Conservation (phyloP, 2,329 filamentous ascomycete genomes). For the Colletotrichum musae region DNA sequence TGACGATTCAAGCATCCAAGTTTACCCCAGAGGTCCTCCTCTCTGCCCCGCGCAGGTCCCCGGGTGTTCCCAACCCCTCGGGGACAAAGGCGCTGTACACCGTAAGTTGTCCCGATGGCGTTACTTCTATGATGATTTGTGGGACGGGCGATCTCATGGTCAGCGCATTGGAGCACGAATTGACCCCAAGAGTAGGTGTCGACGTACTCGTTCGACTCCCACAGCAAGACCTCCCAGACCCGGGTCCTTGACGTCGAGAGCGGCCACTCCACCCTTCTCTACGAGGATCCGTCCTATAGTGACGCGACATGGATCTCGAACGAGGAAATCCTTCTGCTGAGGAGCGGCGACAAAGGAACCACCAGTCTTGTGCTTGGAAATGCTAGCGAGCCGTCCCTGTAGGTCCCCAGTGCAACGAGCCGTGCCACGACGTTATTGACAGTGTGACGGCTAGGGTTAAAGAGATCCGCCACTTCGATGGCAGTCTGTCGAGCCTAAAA, state of each 20-base stretch:
- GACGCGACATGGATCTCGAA: conserved; percentile 85
- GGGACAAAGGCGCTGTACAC: conserved; percentile 77
- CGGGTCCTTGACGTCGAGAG: conserved; percentile 78
- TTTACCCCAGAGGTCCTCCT: conserved; percentile 85
- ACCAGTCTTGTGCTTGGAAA: conserved; percentile 62
- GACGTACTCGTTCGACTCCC: conserved; percentile 84
- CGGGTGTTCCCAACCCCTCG: conserved; percentile 77
- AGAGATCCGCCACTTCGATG: conserved; percentile 65
- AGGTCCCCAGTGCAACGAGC: conserved; percentile 42
- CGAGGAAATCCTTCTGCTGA: conserved; percentile 71
- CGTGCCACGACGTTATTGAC: conserved; percentile 23
- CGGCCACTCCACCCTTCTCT: conserved; percentile 76
- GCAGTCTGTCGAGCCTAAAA: conserved; percentile 72
- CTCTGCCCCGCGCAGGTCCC: conserved; percentile 80
- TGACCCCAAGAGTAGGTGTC: conserved; percentile 68
- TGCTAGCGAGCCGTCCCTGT: conserved; percentile 56
- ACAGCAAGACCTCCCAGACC: conserved; percentile 78
- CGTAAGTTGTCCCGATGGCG: conserved; percentile 52
- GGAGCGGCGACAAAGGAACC: conserved; percentile 61
- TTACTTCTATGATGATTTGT: neutral
- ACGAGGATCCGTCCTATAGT: conserved; percentile 73
- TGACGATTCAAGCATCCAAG: conserved; percentile 79
- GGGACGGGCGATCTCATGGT: neutral
- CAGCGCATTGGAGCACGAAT: neutral
- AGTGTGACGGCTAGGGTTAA: conserved; percentile 44